Evolutionary conservation across 1,284 basidiomycete genomes (phyloP), one percentile per base, ranked within the genome.

Genomic region (Prillingera fragicola): DNA sequence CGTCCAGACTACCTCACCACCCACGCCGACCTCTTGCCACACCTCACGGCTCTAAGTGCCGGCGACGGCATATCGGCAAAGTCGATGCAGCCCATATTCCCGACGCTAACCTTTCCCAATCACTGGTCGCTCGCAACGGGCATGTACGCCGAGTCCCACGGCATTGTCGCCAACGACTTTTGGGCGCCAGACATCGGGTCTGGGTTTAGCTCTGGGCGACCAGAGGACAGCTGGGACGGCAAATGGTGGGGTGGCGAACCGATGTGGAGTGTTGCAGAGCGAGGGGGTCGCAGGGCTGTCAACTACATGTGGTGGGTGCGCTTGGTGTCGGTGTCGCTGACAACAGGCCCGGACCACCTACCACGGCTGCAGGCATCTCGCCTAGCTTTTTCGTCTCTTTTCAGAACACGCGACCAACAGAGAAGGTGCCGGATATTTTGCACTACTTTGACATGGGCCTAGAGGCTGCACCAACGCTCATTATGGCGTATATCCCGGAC

Each of bases 161-260:
- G 90, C 5, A 91, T 95, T 41, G 78, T 95, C 10, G 90, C 82
- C 12, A 95, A 95, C 62, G 85, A 87, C 59, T 95, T 95, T 62
- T 90, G 80, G 78, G 87, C 89, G 62, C 87, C 85, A 0, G 63
- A 63, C 5, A 74, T 75, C 0, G 56, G 76, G 22, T 70, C 37
- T 18, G 50, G 56, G 27, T 64, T 64, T 32, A 38, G 50, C 4
- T 60, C 89, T 61, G 83, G 82, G 47, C 72, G 75, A 19, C 69
- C 75, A 5, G 74, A 79, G 5, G 77, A 77, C 2, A 79, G 77
- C 23, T 84, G 82, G 80, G 76, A 81, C 48, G 62, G 82, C 0
- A 60, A 72, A 1, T 94, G 89, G 87, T 92, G 89, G 89, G 69
- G 77, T 26, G 89, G 89, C 36, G 87, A 91, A 63, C 87, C 89